phyloP scores from a whole-genome alignment of 805 yeast genomes.

The Metschnikowia koreensis region DNA sequence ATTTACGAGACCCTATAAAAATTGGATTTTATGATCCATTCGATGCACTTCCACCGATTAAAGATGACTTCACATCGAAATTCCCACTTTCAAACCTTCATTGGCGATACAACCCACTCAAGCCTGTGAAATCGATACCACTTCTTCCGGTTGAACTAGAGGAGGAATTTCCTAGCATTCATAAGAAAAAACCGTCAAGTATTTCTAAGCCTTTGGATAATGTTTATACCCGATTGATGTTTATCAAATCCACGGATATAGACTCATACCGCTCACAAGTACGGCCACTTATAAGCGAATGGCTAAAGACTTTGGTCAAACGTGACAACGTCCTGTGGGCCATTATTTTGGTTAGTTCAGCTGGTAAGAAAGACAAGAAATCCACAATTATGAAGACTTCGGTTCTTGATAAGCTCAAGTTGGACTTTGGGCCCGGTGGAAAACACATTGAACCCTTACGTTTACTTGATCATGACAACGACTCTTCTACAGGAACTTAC shows the following conservation, averaged over 20 bases:
- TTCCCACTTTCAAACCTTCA: conserved; percentile 65
- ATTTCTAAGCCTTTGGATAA: conserved; percentile 10
- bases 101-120: conserved; percentile 54
- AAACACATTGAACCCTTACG: conserved; percentile 32
- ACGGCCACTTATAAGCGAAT: conserved; percentile 77
- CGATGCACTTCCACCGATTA: conserved; percentile 48
- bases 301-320: conserved; percentile 54
- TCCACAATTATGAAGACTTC: conserved; percentile 44
- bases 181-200: conserved; percentile 26
- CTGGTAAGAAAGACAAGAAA: conserved; percentile 32
- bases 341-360: conserved; percentile 51
- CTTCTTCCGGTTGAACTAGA: conserved; percentile 50
- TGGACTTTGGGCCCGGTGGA: conserved; percentile 48
- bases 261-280: conserved; percentile 79
- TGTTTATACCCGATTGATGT: conserved; percentile 61
- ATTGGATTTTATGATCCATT: conserved; percentile 79
- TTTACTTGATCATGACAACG: background rate
- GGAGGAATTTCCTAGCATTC: conserved; percentile 52
- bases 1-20: conserved; percentile 19
- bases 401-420: conserved; percentile 51
- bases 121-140: conserved; percentile 64
- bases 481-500: conserved; percentile 15
- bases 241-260: conserved; percentile 60
- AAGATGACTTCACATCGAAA: conserved; percentile 41
- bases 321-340: conserved; percentile 56